Conservation (phyloP, 2,329 filamentous ascomycete genomes). For the Fusarium neocosmosporiellum region DNA sequence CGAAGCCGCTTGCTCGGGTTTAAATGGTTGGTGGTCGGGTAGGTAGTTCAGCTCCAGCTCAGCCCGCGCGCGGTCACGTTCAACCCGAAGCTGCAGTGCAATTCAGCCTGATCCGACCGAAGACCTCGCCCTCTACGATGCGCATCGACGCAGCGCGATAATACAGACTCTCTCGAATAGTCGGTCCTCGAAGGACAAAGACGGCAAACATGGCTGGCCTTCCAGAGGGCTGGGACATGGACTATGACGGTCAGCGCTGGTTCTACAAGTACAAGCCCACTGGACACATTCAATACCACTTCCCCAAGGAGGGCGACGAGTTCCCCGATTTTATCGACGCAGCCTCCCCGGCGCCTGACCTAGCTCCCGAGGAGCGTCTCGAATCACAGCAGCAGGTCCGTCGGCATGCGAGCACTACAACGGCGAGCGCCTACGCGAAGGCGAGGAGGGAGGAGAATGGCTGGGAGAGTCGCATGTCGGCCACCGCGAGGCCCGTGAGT, state of each 20-base stretch:
- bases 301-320: conserved; percentile 68
- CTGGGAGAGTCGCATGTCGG: conserved; percentile 46
- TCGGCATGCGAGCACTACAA: conserved; percentile 44
- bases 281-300: conserved; percentile 66
- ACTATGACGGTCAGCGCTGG: conserved; percentile 69
- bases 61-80: conserved; percentile 18
- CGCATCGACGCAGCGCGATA: conserved; percentile 25
- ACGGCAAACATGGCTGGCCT: conserved; percentile 51
- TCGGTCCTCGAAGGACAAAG: conserved; percentile 6
- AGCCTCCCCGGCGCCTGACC: conserved; percentile 49
- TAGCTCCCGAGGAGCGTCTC: conserved; percentile 64
- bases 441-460: conserved; percentile 24
- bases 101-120: conserved; percentile 11
- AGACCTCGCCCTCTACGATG: conserved; percentile 17
- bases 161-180: conserved; percentile 9
- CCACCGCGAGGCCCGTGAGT: conserved; percentile 48
- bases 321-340: conserved; percentile 64
- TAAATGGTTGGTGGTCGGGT: conserved; percentile 1
- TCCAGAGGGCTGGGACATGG: conserved; percentile 66
- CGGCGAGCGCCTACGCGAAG: conserved; percentile 3
- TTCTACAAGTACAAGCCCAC: conserved; percentile 67
- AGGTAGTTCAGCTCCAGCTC: conserved; percentile 1
- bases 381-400: conserved; percentile 63
- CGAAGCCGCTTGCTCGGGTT: conserved; percentile 6
- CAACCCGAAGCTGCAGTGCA: conserved; percentile 18